phyloP scores from a whole-genome alignment of 2,329 filamentous ascomycete species.

The Davidsoniella eucalypti region DNA sequence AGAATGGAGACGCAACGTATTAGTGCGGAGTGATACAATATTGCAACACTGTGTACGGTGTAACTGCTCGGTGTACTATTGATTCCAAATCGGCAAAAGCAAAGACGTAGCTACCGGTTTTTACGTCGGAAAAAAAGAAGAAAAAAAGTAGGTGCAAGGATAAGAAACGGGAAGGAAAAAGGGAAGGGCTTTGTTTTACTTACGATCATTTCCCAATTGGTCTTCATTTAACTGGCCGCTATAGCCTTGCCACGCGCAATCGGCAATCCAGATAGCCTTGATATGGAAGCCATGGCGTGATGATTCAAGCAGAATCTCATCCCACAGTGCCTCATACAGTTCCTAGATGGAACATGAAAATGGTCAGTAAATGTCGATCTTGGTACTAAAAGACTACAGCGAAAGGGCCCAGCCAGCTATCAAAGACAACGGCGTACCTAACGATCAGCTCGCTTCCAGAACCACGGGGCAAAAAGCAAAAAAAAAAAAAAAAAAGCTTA shows the following conservation, averaged over 20 bases:
- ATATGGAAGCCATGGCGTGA: conserved; percentile 47
- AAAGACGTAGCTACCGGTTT: no score
- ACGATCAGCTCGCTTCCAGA: not conserved
- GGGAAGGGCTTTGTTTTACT: conserved; percentile 18
- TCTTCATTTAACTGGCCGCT: conserved; percentile 64
- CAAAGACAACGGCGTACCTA: not conserved
- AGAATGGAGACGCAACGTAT: no score
- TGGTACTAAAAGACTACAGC: not conserved
- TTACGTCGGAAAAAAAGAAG: not conserved
- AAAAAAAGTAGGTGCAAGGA: not conserved
- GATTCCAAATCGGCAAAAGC: no score
- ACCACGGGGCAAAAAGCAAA: not conserved
- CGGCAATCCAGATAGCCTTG: conserved; percentile 74
- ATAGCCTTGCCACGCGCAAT: conserved; percentile 70
- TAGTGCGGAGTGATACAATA: no score
- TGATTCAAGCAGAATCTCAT: conserved; percentile 51
- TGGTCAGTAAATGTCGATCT: not conserved
- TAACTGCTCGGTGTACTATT: no score
- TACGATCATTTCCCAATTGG: conserved; percentile 69
- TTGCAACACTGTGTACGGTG: no score
- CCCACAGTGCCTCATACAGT: conserved; percentile 83
- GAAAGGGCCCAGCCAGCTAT: no score
- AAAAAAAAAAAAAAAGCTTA: conserved; percentile 18
- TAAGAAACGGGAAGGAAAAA: no score
- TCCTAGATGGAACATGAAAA: conserved; percentile 36